Conservation (phyloP, 192 early-diverging fungal genomes). For the Coemansia sp. region DNA sequence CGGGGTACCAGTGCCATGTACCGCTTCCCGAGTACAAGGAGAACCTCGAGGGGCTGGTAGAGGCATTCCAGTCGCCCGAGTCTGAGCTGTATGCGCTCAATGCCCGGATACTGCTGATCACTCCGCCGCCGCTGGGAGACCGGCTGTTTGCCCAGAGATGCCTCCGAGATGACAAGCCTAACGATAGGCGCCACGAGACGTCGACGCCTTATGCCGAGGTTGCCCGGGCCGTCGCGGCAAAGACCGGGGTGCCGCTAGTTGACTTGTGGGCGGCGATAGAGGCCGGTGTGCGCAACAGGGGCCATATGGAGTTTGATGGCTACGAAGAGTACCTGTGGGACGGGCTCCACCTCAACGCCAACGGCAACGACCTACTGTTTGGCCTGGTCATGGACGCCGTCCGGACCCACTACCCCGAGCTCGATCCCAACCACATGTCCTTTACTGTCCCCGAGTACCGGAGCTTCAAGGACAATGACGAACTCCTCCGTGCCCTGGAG, state of each 20-base stretch:
- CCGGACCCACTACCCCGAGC: slow-evolving; percentile 3
- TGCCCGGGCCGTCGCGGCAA: slow-evolving; percentile 1
- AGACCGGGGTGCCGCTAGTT: slow-evolving; percentile 10
- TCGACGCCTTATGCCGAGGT: slow-evolving; percentile 12
- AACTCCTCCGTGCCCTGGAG: too few relatives aligned
- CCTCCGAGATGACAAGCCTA: too few relatives aligned
- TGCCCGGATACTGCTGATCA: slow-evolving; percentile 22
- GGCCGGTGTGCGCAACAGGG: background rate
- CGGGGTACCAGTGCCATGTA: slow-evolving; percentile 13
- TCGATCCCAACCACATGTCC: slow-evolving; percentile 16
- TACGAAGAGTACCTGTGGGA: slow-evolving; percentile 20
- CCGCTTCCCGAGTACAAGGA: slow-evolving; percentile 23
- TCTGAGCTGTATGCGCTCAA: slow-evolving; percentile 4
- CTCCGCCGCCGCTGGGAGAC: slow-evolving; percentile 26
- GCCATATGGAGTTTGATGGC: background rate
- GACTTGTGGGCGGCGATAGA: slow-evolving; percentile 40
- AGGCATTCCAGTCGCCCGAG: background rate
- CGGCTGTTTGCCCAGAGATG: background rate
- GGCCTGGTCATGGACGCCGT: slow-evolving; percentile 9
- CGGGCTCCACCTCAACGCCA: slow-evolving; percentile 31
- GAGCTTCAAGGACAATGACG: background rate
- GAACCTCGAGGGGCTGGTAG: slow-evolving; percentile 11
- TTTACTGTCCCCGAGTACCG: slow-evolving; percentile 7
- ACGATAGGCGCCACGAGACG: slow-evolving; percentile 2
- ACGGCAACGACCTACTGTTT: slow-evolving; percentile 35